Evolutionary conservation across 495 filamentous ascomycete species (phyloP).

Genomic region (Polyplosphaeria fusca): DNA sequence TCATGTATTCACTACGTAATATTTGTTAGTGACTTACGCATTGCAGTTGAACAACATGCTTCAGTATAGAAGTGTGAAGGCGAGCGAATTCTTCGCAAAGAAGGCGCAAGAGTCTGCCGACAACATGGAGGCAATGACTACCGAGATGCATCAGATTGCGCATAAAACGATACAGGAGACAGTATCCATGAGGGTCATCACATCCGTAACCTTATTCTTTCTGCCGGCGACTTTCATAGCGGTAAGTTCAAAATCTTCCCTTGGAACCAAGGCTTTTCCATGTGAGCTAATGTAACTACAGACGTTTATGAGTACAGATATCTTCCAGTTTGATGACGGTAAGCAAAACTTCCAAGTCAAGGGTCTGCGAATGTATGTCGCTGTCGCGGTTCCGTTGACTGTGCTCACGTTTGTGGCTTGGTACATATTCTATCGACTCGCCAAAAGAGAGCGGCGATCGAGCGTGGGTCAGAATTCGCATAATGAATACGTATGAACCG

Average conservation of each 20-base stretch:
- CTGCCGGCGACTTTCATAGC: constrained; percentile 48
- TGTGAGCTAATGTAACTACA: too few species aligned
- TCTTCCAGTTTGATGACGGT: constrained; percentile 28
- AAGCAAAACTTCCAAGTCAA: constrained; percentile 12
- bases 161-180: constrained; percentile 32
- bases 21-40: not conserved
- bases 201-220: constrained; percentile 46
- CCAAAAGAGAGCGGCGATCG: too few species aligned
- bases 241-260: constrained; percentile 28
- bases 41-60: constrained; percentile 38
- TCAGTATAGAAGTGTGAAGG: constrained; percentile 36
- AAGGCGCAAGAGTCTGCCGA: constrained; percentile 36
- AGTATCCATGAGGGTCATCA: constrained; percentile 45
- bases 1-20: not conserved
- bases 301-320: constrained; percentile 41
- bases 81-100: constrained; percentile 36
- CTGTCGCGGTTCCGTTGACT: constrained; percentile 19
- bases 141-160: constrained; percentile 29
- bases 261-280: too few species aligned
- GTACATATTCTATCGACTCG: constrained; percentile 8
- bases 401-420: constrained; percentile 20
- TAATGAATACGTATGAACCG: too few species aligned
- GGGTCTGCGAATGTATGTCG: constrained; percentile 30
- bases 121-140: constrained; percentile 40
- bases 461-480: too few species aligned